These are phyloP conservation scores for Diaporthe citriasiana DNA, from an alignment of 2,329 filamentous ascomycete genomes.

Conservation along the genomic window DNA sequence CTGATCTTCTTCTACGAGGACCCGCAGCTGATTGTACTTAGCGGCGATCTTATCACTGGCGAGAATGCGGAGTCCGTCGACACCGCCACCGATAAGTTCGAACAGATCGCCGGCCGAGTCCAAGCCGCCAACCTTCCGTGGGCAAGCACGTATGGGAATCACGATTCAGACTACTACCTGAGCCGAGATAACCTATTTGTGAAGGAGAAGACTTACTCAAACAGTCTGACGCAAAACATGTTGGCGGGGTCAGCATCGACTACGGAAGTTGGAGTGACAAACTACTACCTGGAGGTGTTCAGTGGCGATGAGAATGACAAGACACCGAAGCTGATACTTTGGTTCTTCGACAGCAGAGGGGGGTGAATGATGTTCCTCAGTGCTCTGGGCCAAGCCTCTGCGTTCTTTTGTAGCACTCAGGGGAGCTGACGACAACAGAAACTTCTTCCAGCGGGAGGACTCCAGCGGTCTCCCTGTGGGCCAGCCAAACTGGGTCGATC, in stretches of 20 bases:
- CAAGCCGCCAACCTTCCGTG: slow-evolving; percentile 60
- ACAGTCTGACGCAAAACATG: slow-evolving; percentile 40
- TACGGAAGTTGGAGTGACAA: slow-evolving; percentile 35
- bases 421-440: background rate
- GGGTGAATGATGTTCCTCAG: slow-evolving; percentile 44
- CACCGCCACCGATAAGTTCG: slow-evolving; percentile 61
- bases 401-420: too few species aligned
- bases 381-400: background rate
- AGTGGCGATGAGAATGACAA: slow-evolving; percentile 7
- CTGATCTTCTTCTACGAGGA: slow-evolving; percentile 61
- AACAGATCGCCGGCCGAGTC: slow-evolving; percentile 61
- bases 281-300: slow-evolving; percentile 38
- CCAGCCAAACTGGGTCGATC: slow-evolving; percentile 60
- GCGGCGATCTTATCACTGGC: slow-evolving; percentile 70
- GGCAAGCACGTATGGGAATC: slow-evolving; percentile 66
- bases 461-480: slow-evolving; percentile 44
- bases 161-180: slow-evolving; percentile 65
- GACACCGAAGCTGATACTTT: slow-evolving; percentile 59
- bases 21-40: slow-evolving; percentile 64
- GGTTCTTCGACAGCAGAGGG: slow-evolving; percentile 73
- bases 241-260: slow-evolving; percentile 11
- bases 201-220: slow-evolving; percentile 38
- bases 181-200: slow-evolving; percentile 49
- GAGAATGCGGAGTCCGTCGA: slow-evolving; percentile 58
- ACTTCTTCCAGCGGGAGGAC: slow-evolving; percentile 43